A percentile compares a stretch with the other conserved stretches of the same genome.
phyloP scores from a whole-genome alignment of 805 yeast species.

The Saturnispora saitoi region DNA sequence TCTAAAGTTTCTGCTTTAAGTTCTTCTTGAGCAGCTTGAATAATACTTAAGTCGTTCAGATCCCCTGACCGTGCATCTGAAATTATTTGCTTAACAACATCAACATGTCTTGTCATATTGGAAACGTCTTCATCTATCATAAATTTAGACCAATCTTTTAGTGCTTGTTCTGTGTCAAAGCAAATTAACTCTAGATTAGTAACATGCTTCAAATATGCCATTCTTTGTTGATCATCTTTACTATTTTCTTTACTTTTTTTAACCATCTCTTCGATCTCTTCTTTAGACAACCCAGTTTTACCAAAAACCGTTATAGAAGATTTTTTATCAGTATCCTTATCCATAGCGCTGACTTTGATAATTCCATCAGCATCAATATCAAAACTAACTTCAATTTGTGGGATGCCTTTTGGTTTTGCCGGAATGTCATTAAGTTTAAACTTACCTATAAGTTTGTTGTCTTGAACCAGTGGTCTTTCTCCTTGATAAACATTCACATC shows the following conservation, averaged over 20 bases:
- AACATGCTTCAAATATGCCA: constrained; percentile 61
- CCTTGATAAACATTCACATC: constrained; percentile 97
- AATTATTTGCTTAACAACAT: constrained; percentile 24
- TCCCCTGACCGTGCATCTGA: constrained; percentile 25
- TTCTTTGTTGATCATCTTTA: constrained; percentile 52
- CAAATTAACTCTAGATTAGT: constrained; percentile 41
- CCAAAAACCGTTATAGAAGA: constrained; percentile 96
- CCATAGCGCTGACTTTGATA: constrained; percentile 90
- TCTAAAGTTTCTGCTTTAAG: constrained; percentile 24
- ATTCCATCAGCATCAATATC: constrained; percentile 97
- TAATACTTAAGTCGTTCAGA: constrained; percentile 22
- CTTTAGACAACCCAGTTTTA: constrained; percentile 83
- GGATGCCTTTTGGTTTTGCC: constrained; percentile 82
- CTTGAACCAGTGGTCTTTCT: constrained; percentile 91
- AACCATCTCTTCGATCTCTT: constrained; percentile 87
- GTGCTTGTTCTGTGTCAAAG: constrained; percentile 30
- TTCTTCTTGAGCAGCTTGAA: constrained; percentile 30
- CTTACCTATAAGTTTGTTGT: constrained; percentile 91
- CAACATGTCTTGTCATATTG: constrained; percentile 16
- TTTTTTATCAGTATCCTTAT: constrained; percentile 87
- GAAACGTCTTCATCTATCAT: constrained; percentile 15
- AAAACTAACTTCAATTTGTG: constrained; percentile 85
- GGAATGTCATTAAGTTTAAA: constrained; percentile 88
- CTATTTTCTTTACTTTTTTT: constrained; percentile 84
- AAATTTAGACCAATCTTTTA: constrained; percentile 18